A percentile compares a stretch with the other conserved stretches of the same genome.
phyloP scores from a whole-genome alignment of 768 basidiomycete species.

The Suillus sp. region DNA sequence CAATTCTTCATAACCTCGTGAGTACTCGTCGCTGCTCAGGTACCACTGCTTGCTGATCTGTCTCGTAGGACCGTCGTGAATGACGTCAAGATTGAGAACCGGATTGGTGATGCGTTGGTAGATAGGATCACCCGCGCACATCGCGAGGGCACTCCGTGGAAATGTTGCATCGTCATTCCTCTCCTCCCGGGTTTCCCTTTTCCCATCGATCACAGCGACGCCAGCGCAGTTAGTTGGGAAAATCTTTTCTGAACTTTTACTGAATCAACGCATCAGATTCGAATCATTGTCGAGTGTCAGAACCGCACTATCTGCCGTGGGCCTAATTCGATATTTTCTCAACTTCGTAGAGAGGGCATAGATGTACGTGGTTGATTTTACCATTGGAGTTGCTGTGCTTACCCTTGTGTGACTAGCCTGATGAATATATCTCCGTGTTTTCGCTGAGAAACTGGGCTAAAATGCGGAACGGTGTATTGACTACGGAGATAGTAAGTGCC shows the following conservation, averaged over 20 bases:
- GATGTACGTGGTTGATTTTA: constrained; percentile 56
- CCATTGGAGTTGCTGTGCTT: not conserved
- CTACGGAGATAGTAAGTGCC: constrained; percentile 79
- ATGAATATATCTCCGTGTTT: constrained; percentile 90
- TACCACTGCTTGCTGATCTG: constrained; percentile 4
- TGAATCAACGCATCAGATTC: constrained; percentile 53
- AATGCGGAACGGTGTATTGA: constrained; percentile 77
- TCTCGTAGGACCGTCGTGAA: constrained; percentile 71
- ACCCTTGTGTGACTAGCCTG: constrained; percentile 57
- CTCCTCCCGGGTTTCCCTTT: constrained; percentile 92
- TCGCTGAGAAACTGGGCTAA: constrained; percentile 94
- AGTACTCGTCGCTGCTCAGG: constrained; percentile 27
- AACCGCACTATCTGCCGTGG: constrained; percentile 87
- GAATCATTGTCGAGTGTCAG: constrained; percentile 95
- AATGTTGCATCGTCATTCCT: constrained; percentile 90
- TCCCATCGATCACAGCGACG: constrained; percentile 91
- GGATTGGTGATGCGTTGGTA: constrained; percentile 92
- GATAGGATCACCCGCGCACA: constrained; percentile 89
- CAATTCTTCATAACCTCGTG: constrained; percentile 92
- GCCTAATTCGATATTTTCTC: constrained; percentile 86
- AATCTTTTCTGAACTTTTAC: not conserved
- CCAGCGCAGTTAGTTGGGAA: constrained; percentile 70
- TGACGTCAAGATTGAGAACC: constrained; percentile 87
- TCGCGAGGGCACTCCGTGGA: constrained; percentile 80
- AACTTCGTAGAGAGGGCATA: constrained; percentile 84